Evolutionary conservation across 371 early-diverging fungal genomes (phyloP).

Genomic region (Mucor plumbeus): DNA sequence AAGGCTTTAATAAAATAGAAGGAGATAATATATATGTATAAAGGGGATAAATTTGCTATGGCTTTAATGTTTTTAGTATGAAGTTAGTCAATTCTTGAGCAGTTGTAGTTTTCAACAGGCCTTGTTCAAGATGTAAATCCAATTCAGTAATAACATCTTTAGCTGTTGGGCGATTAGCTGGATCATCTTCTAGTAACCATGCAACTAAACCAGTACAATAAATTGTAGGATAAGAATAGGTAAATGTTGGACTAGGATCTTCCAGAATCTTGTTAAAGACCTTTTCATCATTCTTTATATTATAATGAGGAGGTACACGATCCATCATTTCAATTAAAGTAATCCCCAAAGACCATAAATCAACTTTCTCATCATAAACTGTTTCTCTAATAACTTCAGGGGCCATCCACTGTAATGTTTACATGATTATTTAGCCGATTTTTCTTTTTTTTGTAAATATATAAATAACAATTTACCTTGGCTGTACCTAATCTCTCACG

Average conservation of each 20-base stretch:
- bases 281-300: conserved; percentile 42
- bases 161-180: conserved; percentile 44
- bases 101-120: conserved; percentile 35
- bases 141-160: conserved; percentile 49
- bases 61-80: conserved; percentile 33
- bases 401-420: conserved; percentile 50
- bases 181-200: conserved; percentile 51
- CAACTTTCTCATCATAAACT: conserved; percentile 49
- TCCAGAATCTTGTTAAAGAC: conserved; percentile 42
- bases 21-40: background rate
- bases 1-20: conserved; percentile 18
- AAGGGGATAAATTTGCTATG: conserved; percentile 2
- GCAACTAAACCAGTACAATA: conserved; percentile 55
- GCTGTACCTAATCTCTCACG: conserved; percentile 53
- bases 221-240: conserved; percentile 48
- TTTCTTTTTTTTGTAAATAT: background rate
- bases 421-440: background rate
- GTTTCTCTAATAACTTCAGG: conserved; percentile 54
- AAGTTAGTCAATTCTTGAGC: conserved; percentile 39
- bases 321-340: conserved; percentile 63
- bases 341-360: conserved; percentile 56
- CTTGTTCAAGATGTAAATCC: conserved; percentile 47
- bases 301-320: conserved; percentile 57
- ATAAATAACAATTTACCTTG: conserved; percentile 31
- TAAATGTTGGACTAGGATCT: conserved; percentile 54